Base-by-base conservation (phyloP, 1,139 yeast genomes). In the Candida sojae region DNA sequence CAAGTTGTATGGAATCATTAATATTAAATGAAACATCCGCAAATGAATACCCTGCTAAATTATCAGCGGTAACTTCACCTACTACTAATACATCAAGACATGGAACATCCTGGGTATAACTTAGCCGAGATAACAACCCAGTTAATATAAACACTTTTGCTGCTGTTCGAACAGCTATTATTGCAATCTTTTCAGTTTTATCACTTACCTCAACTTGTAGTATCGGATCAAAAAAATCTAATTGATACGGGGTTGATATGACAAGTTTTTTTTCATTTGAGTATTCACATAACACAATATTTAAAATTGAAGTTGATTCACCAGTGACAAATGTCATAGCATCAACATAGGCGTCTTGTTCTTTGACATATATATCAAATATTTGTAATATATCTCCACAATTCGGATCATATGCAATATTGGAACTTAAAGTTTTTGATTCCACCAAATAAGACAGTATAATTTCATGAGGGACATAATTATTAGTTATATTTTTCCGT, bases 1-100 rank as follows among this genome's bases (percentile, higher is more conserved):
- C 77, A 50, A 84, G 64, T 42, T 61, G 67, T 3, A 61, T 53
- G 10, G 56, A 52, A 44, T 75, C 69, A 63, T 63, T 64, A 0
- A 80, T 80, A 51, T 72, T 71, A 51, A 75, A 75, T 2, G 71
- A 57, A 2, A 75, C 66, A 59, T 82, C 82, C 0, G 82, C 79
- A 53, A 82, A 70, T 1, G 70, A 67, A 30, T 63, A 56, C 3
- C 69, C 68, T 8, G 57, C 49, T 7, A 75, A 48, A 0, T 61
- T 60, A 2, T 52, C 35, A 1, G 63, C 45, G 5, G 44, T 42
- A 3, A 70, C 44, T 31, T 63, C 67, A 2, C 64, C 70, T 6
- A 67, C 45, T 5, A 64, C 51, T 6, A 56, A 49, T 11, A 69
- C 47, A n/a, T 54, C 51, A 6, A 57, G 45, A 25, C 51, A 34